These are phyloP conservation scores for Penicillium soppii DNA, from an alignment of 495 filamentous ascomycete genomes.

Conservation along the genomic window DNA sequence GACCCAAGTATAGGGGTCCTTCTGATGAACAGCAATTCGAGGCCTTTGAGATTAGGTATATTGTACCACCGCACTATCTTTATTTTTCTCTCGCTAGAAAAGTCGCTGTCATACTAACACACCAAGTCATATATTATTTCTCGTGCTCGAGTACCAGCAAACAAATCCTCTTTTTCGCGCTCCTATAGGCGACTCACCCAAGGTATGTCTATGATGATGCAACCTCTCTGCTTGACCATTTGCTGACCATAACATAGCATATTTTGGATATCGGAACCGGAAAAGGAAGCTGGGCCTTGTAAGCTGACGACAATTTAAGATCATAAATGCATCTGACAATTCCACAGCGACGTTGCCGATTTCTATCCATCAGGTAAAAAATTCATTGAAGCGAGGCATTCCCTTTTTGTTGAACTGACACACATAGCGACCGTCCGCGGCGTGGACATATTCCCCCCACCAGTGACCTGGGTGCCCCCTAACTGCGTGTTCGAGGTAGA, in stretches of 20 bases:
- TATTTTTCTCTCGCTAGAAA: background rate
- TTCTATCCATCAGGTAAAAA: slow-evolving; percentile 8
- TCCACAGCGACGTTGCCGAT: slow-evolving; percentile 15
- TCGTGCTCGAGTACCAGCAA: slow-evolving; percentile 16
- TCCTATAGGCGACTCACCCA: slow-evolving; percentile 15
- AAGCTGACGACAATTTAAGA: background rate
- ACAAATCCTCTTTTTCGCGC: slow-evolving; percentile 15
- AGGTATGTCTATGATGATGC: slow-evolving; percentile 7
- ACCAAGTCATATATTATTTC: slow-evolving; percentile 16
- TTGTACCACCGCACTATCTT: no score
- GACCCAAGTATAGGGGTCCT: slow-evolving; percentile 4
- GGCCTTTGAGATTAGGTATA: slow-evolving; percentile 16
- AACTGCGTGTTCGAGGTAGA: slow-evolving; percentile 25
- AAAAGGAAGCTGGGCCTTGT: slow-evolving; percentile 23
- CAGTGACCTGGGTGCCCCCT: slow-evolving; percentile 16
- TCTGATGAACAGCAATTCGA: slow-evolving; percentile 18
- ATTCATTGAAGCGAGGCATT: slow-evolving; percentile 7
- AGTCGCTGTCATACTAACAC: background rate
- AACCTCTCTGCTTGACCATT: background rate
- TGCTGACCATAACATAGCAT: slow-evolving; percentile 12
- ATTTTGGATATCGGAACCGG: slow-evolving; percentile 23
- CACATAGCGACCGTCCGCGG: slow-evolving; percentile 6
- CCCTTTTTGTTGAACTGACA: no score
- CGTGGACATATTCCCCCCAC: slow-evolving; percentile 7
- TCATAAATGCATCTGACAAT: background rate